Conservation (phyloP, 192 early-diverging fungal species). For the Backusella luteola region DNA sequence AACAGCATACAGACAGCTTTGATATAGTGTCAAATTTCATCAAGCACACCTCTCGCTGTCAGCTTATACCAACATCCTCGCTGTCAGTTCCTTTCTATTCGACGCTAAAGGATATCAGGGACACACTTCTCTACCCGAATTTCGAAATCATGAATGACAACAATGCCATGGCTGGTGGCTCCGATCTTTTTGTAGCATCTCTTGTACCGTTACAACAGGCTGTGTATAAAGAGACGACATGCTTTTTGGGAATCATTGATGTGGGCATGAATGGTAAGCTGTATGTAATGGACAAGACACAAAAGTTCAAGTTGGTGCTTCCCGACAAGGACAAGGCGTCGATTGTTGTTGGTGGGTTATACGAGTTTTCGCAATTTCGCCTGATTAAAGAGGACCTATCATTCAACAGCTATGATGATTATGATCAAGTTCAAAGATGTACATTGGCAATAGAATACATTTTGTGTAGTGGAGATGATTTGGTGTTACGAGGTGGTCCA, state of each 20-base stretch:
- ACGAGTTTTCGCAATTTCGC: not conserved
- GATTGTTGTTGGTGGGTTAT: not conserved
- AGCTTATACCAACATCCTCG: not conserved
- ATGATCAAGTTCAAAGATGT: not conserved
- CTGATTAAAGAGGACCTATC: not conserved
- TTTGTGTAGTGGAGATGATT: not conserved
- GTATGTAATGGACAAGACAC: not conserved
- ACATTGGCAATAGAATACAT: not conserved
- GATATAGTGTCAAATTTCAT: not conserved
- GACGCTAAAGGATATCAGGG: not conserved
- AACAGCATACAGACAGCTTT: not conserved
- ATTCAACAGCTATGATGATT: not conserved
- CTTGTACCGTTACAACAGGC: not conserved
- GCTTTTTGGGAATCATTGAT: not conserved
- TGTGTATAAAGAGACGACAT: not conserved
- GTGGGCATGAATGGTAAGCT: not conserved
- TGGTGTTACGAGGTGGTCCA: not conserved
- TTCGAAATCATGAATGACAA: not conserved
- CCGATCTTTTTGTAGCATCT: not conserved
- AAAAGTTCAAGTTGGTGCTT: not conserved
- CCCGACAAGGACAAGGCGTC: not conserved
- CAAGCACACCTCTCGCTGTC: not conserved
- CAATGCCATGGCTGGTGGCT: not conserved
- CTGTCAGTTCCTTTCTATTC: not conserved
- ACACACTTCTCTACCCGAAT: not conserved